Evolutionary conservation across 306 rosid species (phyloP), one percentile per base, ranked within the genome.

Genomic region (Sphenostylis stenocarpa): DNA sequence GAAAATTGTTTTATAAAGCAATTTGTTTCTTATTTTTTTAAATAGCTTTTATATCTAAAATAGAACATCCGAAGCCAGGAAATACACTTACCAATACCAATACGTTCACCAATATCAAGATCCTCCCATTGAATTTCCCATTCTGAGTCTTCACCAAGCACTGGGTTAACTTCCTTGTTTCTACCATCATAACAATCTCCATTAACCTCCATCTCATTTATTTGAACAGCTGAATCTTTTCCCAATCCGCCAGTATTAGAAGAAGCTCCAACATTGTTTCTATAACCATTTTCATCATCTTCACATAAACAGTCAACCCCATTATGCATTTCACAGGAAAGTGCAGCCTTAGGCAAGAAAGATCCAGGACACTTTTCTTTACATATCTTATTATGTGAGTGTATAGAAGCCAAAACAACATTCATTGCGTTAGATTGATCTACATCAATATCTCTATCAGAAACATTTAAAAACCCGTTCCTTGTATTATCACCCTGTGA

Each of bases 41-140:
- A n/a, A n/a, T n/a, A n/a, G n/a, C n/a, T n/a, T n/a, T n/a, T n/a
- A n/a, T n/a, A n/a, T n/a, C n/a, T n/a, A n/a, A n/a, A n/a, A n/a
- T n/a, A n/a, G n/a, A n/a, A n/a, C n/a, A n/a, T n/a, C n/a, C n/a
- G n/a, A 73, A 79, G 68, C 38, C 72, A 39, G 57, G 75, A 67
- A 80, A 79, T 14, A 62, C 21, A 70, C 97, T 92, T 85, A 96
- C 99, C 99, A 70, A 96, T 96, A 75, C 99, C 99, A 72, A 96
- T 96, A n/a, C 99, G 99, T 84, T 96, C 98, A 47, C 98, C 99
- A 80, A 96, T 84, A 58, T 83, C 85, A 80, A 96, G 98, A 88
- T 96, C 97, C 86, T 93, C 98, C 99, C 99, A 96, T 67, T 86
- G 89, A 72, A 96, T 81, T 90, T 96, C 99, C 96, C 96, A 96